Percentiles rank a stretch among this genome's conserved stretches.
Evolutionary conservation across 495 filamentous ascomycete species (phyloP).

Genomic region (Lepraria neglecta): DNA sequence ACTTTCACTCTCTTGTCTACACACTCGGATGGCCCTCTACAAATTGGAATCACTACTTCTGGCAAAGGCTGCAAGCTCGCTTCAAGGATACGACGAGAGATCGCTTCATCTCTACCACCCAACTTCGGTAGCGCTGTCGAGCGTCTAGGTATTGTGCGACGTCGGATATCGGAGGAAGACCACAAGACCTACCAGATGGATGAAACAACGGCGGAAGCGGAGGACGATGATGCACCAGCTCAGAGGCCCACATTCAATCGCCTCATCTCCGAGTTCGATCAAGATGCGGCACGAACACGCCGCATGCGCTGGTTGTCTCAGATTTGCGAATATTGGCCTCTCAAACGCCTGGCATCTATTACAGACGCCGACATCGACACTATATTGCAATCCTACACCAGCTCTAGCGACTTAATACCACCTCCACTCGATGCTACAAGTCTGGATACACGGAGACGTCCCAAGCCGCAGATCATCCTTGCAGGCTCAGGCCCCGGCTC

Average conservation of each 20-base stretch:
- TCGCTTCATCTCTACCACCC: constrained; percentile 68
- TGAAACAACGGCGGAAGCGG: constrained; percentile 44
- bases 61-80: constrained; percentile 93
- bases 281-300: constrained; percentile 67
- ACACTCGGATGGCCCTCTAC: constrained; percentile 82
- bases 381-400: constrained; percentile 60
- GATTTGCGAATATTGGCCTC: constrained; percentile 98
- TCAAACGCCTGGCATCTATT: constrained; percentile 71
- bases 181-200: constrained; percentile 46
- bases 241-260: constrained; percentile 84
- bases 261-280: constrained; percentile 65
- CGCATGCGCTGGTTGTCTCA: constrained; percentile 90
- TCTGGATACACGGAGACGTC: constrained; percentile 23
- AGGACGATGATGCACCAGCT: constrained; percentile 76
- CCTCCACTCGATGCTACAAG: constrained; percentile 24
- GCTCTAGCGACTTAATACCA: constrained; percentile 22
- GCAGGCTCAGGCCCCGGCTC: constrained; percentile 92
- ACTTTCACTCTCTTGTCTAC: constrained; percentile 85
- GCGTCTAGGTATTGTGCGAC: constrained; percentile 67
- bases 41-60: constrained; percentile 93
- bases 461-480: constrained; percentile 67
- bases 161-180: constrained; percentile 75
- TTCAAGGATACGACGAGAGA: constrained; percentile 80
- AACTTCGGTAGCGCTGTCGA: constrained; percentile 80
- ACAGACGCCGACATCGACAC: constrained; percentile 69